These are phyloP conservation scores for Ambrosiella beaveri DNA, from an alignment of 2,329 filamentous ascomycete genomes.

Conservation along the genomic window DNA sequence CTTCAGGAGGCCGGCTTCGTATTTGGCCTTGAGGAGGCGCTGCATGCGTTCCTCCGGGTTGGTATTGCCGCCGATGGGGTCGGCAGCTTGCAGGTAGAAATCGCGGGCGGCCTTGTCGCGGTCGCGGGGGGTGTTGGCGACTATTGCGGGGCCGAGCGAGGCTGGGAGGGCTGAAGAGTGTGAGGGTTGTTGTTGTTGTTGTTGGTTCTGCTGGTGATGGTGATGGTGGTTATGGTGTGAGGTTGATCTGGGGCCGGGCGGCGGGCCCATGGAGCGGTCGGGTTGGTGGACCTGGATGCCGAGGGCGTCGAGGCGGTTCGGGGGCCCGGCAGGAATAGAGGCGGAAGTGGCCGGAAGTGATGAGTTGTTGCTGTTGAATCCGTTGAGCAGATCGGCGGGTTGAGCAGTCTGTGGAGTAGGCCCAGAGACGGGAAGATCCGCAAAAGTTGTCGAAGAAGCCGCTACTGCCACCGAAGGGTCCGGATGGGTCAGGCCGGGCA, in stretches of 20 bases:
- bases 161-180: background rate
- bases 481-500: conserved; percentile 18
- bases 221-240: too few species aligned
- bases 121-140: conserved; percentile 17
- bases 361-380: background rate
- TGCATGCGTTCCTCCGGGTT: conserved; percentile 91
- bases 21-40: conserved; percentile 83
- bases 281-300: conserved; percentile 14
- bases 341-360: background rate
- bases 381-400: conserved; percentile 1
- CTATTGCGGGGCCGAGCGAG: background rate
- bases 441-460: conserved; percentile 13
- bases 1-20: conserved; percentile 82
- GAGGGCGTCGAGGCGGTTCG: background rate
- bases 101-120: conserved; percentile 58
- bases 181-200: too few species aligned
- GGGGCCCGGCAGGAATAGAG: conserved; percentile 1
- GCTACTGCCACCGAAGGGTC: conserved; percentile 16
- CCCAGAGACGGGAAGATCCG: background rate
- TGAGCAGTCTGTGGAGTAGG: background rate
- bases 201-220: too few species aligned
- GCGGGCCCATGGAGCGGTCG: conserved; percentile 30
- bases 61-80: conserved; percentile 56
- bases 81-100: conserved; percentile 93
- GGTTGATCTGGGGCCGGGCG: conserved; percentile 18